Evolutionary conservation across 352 stramenopile genomes (phyloP).

Genomic region (Pythium rishiriense): DNA sequence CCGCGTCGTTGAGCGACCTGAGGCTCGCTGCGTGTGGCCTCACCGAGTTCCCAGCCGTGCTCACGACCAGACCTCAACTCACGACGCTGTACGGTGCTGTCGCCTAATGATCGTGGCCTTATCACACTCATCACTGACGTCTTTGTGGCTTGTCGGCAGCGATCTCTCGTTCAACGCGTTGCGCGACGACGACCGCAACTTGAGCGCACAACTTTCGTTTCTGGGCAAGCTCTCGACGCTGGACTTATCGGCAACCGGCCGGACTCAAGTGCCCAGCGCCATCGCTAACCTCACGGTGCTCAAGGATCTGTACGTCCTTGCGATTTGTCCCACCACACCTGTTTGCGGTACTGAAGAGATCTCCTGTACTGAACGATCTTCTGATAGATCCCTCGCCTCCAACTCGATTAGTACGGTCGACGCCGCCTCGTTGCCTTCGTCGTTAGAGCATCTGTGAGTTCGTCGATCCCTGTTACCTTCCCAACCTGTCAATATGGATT

Average conservation of each 20-base stretch:
- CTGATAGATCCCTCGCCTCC: conserved; percentile 13
- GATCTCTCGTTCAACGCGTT: conserved; percentile 24
- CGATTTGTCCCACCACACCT: too few relatives aligned
- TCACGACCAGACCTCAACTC: conserved; percentile 5
- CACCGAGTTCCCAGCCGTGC: conserved; percentile 2
- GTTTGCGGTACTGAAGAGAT: too few relatives aligned
- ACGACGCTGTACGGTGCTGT: conserved; percentile 20
- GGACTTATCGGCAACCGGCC: conserved; percentile 21
- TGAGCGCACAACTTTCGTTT: background rate
- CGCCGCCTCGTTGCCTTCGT: conserved; percentile 2
- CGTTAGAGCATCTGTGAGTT: conserved; percentile 21
- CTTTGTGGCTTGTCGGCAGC: conserved; percentile 1
- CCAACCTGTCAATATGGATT: too few relatives aligned
- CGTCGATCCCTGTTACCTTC: background rate
- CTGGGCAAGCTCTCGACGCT: conserved; percentile 12
- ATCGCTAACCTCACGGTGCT: conserved; percentile 5
- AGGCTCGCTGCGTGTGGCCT: conserved; percentile 13
- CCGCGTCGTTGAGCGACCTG: conserved; percentile 2
- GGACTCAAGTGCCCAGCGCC: conserved; percentile 1
- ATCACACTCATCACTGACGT: too few relatives aligned
- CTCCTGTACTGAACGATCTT: too few relatives aligned
- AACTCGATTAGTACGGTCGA: conserved; percentile 11
- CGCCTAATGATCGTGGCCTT: background rate
- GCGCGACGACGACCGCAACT: background rate
- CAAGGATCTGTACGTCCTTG: conserved; percentile 15